Evolutionary conservation across 1,284 basidiomycete species (phyloP).

Genomic region (Puccinia triticina): DNA sequence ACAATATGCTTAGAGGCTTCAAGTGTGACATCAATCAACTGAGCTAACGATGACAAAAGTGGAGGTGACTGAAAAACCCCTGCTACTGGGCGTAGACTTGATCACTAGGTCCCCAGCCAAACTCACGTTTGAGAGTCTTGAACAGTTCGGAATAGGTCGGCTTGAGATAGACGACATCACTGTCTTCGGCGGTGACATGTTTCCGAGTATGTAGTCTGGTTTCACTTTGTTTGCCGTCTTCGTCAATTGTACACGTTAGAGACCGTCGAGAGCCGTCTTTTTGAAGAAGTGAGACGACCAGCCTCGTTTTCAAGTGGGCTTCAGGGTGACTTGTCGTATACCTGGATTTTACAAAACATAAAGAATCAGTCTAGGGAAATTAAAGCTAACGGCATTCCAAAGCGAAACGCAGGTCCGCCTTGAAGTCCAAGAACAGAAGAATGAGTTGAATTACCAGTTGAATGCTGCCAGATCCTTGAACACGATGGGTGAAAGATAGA

Average conservation of each 20-base stretch:
- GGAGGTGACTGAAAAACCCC: too few relatives aligned
- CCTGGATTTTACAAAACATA: background rate
- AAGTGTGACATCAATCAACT: too few relatives aligned
- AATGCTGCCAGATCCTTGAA: constrained; percentile 25
- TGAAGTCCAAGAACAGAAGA: background rate
- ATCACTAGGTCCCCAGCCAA: constrained; percentile 21
- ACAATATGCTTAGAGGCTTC: too few relatives aligned
- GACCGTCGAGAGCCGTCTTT: constrained; percentile 14
- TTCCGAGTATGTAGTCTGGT: constrained; percentile 25
- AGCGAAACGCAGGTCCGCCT: too few relatives aligned
- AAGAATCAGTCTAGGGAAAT: background rate
- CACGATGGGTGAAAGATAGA: constrained; percentile 15
- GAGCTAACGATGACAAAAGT: too few relatives aligned
- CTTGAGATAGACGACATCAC: background rate
- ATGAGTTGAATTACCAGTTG: constrained; percentile 23
- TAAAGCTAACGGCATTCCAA: too few relatives aligned
- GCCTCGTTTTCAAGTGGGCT: constrained; percentile 12
- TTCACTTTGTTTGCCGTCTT: background rate
- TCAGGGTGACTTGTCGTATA: background rate
- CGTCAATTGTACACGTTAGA: background rate
- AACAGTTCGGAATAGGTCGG: constrained; percentile 14
- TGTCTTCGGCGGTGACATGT: constrained; percentile 3
- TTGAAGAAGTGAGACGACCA: constrained; percentile 23
- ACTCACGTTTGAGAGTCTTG: constrained; percentile 16
- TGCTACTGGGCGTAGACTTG: too few relatives aligned